A percentile compares a stretch with the other conserved stretches of the same genome.
These are phyloP conservation scores for Thelonectria rubi DNA, from an alignment of 2,329 filamentous ascomycete species.

Conservation along the genomic window DNA sequence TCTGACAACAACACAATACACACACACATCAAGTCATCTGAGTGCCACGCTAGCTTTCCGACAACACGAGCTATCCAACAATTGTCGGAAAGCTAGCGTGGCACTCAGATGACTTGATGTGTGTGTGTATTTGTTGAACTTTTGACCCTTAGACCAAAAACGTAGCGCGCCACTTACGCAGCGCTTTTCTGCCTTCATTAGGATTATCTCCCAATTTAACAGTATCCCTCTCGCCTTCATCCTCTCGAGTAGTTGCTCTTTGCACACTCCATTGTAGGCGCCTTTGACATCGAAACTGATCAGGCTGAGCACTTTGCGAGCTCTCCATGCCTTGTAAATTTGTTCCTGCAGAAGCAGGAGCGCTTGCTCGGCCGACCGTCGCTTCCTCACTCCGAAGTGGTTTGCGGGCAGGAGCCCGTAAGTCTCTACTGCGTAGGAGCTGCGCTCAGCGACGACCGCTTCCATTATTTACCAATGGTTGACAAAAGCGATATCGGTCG, in stretches of 20 bases:
- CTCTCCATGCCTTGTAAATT: constrained; percentile 24
- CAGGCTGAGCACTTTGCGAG: constrained; percentile 43
- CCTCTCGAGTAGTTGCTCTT: constrained; percentile 41
- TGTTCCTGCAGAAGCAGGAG: constrained; percentile 14
- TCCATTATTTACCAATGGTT: not conserved
- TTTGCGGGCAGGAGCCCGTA: constrained; percentile 1
- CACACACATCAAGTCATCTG: too few species aligned
- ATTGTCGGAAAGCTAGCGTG: too few species aligned
- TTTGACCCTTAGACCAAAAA: too few species aligned
- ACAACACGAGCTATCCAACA: too few species aligned
- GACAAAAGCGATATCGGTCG: constrained; percentile 1
- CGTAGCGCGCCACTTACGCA: too few species aligned
- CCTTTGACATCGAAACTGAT: constrained; percentile 53
- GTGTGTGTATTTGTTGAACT: too few species aligned
- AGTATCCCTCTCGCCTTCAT: constrained; percentile 37
- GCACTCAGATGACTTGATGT: too few species aligned
- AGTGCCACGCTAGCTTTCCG: too few species aligned
- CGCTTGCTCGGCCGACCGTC: not conserved
- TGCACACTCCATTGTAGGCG: constrained; percentile 52
- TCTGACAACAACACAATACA: too few species aligned
- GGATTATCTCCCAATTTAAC: too few species aligned
- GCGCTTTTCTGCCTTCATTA: too few species aligned
- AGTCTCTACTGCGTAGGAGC: not conserved
- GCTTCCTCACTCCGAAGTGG: constrained; percentile 2
- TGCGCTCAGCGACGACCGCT: not conserved